Base-by-base conservation (phyloP, 352 stramenopile species). In the Labyrinthula sp. region DNA sequence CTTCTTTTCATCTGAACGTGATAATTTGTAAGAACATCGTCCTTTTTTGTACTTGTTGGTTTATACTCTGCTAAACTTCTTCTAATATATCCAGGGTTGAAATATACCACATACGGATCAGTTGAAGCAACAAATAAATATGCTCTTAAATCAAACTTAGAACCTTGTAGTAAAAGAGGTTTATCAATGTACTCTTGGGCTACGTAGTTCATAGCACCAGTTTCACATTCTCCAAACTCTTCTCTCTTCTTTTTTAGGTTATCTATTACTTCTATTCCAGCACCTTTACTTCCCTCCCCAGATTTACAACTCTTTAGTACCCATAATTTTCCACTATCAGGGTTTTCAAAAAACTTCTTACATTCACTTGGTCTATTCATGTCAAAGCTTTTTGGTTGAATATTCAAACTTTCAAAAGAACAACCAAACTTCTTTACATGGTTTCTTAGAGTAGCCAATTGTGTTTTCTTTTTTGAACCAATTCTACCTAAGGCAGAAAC, bases 1-100 rank as follows among this genome's bases (percentile, higher is more conserved):
- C 23, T 33, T 14, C 43, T 31, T 15, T 52, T 28, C 43, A 52
- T 52, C 18, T 52, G 43, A 17, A 52, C 35, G 20, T 52, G 43
- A 18, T 54, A 55, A 22, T 52, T 52, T 24, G 43, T 52, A n/a
- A 52, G 43, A 7, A 52, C 43, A 22, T 52, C 43, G 10, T 52
- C 25, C 30, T 47, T 43, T 10, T 41, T 20, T 7, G 43, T 52
- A 2, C 31, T 45, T 7, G 33, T 35, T 10, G 43, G 43, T 28
- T 52, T 52, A 35, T 52, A 52, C 4, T 52, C 14, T 18, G 43
- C 43, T n/a, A 52, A 28, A 50, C 18, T 35, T 21, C 43, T 31
- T 18, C 43, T 31, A 15, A 52, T 47, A 28, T 52, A 52, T 21
- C 43, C 43, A 12, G 43, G 43, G 43, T 52, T 52, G 2, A 28